Percentiles rank a stretch among this genome's conserved stretches.
Conservation (phyloP, 1,284 basidiomycete species). For the Ganoderma lingzhi region DNA sequence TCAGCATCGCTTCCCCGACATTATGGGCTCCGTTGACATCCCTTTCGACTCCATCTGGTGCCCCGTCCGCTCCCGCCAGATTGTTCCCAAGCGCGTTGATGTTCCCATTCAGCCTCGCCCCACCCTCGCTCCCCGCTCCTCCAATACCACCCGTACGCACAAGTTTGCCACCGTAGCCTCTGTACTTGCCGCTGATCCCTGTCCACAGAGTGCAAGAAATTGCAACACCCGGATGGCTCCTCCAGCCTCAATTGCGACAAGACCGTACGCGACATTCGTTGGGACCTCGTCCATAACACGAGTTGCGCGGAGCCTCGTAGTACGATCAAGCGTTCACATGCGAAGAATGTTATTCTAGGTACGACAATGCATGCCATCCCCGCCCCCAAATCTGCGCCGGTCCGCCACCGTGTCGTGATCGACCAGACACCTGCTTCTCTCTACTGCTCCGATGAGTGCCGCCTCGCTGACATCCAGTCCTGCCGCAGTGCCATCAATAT, state of each 20-base stretch:
- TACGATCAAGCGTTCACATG: constrained; percentile 54
- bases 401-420: constrained; percentile 70
- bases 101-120: constrained; percentile 50
- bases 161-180: neutral
- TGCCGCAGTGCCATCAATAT: constrained; percentile 49
- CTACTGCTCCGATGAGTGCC: constrained; percentile 82
- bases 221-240: constrained; percentile 33
- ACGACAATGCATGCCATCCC: constrained; percentile 36
- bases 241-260: constrained; percentile 48
- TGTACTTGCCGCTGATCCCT: constrained; percentile 22
- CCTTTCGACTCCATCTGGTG: constrained; percentile 74
- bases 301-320: constrained; percentile 64
- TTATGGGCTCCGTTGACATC: constrained; percentile 50
- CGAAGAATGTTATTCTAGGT: constrained; percentile 36
- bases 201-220: constrained; percentile 40
- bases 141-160: constrained; percentile 43
- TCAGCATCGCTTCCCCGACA: constrained; percentile 33
- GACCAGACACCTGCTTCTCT: constrained; percentile 78
- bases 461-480: constrained; percentile 60
- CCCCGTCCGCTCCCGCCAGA: constrained; percentile 74
- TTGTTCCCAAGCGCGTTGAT: constrained; percentile 69
- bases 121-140: constrained; percentile 45
- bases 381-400: constrained; percentile 22
- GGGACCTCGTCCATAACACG: constrained; percentile 69
- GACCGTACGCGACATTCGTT: constrained; percentile 48